A percentile compares a stretch with the other conserved stretches of the same genome.
Conservation (phyloP, 2,329 filamentous ascomycete genomes). For the Claviceps sp. region DNA sequence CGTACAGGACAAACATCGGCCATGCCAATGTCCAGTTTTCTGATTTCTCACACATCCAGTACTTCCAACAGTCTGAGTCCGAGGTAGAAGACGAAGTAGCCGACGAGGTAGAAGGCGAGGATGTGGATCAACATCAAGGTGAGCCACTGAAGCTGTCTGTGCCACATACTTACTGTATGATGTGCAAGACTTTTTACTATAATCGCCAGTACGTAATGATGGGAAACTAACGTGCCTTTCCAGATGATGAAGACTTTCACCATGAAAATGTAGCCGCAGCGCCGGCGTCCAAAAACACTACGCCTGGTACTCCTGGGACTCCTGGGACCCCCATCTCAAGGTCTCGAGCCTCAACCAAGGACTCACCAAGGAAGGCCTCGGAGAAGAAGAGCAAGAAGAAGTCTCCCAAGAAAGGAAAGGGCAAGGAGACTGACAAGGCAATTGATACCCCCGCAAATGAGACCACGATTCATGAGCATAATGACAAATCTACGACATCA, state of each 20-base stretch:
- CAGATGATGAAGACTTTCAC: conserved; percentile 1
- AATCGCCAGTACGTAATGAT: not conserved
- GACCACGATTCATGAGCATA: conserved; percentile 8
- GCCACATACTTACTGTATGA: not conserved
- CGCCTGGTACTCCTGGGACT: not conserved
- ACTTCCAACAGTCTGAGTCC: conserved; percentile 24
- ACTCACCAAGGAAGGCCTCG: not conserved
- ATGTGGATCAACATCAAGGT: conserved; percentile 7
- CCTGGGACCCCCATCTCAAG: not conserved
- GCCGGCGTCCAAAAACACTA: not conserved
- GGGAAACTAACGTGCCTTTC: not conserved
- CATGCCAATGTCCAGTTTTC: conserved; percentile 26
- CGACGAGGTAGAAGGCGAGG: conserved; percentile 21
- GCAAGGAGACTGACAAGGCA: conserved; percentile 6
- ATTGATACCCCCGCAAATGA: conserved; percentile 6
- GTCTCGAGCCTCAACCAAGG: conserved; percentile 5
- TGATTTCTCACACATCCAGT: conserved; percentile 30
- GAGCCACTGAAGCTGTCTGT: conserved; percentile 1
- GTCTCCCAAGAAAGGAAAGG: conserved; percentile 7
- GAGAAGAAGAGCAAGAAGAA: conserved; percentile 7
- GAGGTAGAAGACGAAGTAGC: conserved; percentile 21
- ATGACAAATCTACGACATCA: conserved; percentile 7
- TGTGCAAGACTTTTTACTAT: not conserved
- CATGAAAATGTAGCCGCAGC: conserved; percentile 2
- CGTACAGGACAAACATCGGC: conserved; percentile 25